A percentile compares a stretch with the other conserved stretches of the same genome.
Evolutionary conservation across 2,329 filamentous ascomycete species (phyloP).

Genomic region (Hawksworthiomyces lignivorus): DNA sequence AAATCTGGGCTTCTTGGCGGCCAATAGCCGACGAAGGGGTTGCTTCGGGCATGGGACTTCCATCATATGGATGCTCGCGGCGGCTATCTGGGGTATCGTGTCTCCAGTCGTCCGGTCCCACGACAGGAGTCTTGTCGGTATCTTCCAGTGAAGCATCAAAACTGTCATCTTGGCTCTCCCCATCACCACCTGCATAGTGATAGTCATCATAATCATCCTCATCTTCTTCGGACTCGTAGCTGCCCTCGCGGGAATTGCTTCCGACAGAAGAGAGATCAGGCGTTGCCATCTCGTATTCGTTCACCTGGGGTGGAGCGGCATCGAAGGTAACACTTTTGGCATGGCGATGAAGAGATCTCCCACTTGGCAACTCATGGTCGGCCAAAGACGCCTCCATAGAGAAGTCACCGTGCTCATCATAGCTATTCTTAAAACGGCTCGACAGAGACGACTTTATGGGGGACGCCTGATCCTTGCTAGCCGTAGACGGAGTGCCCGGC

Average conservation of each 20-base stretch:
- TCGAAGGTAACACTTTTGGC: conserved; percentile 98
- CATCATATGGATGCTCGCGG: conserved; percentile 56
- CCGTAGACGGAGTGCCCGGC: conserved; percentile 32
- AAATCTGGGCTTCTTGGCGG: conserved; percentile 58
- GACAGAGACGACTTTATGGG: conserved; percentile 88
- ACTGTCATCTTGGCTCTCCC: conserved; percentile 68
- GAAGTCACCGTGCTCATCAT: conserved; percentile 63
- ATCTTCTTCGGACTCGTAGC: conserved; percentile 77
- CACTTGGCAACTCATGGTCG: conserved; percentile 53
- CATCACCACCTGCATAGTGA: conserved; percentile 45
- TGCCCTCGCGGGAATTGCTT: conserved; percentile 84
- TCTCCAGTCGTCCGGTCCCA: conserved; percentile 94
- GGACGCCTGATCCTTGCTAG: conserved; percentile 65
- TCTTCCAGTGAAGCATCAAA: conserved; percentile 95
- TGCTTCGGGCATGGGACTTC: conserved; percentile 58
- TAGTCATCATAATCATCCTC: conserved; percentile 58
- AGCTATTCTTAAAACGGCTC: conserved; percentile 56
- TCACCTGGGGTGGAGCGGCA: conserved; percentile 83
- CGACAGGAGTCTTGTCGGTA: conserved; percentile 93
- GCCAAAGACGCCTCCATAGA: conserved; percentile 55
- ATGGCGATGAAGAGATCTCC: conserved; percentile 68
- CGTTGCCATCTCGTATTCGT: conserved; percentile 97
- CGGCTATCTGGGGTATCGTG: conserved; percentile 50
- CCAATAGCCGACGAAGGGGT: conserved; percentile 40
- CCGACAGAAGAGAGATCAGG: conserved; percentile 90